A percentile compares a stretch with the other conserved stretches of the same genome.
phyloP scores from a whole-genome alignment of 2,329 filamentous ascomycete genomes.

The Cladosporium cucumerinum region DNA sequence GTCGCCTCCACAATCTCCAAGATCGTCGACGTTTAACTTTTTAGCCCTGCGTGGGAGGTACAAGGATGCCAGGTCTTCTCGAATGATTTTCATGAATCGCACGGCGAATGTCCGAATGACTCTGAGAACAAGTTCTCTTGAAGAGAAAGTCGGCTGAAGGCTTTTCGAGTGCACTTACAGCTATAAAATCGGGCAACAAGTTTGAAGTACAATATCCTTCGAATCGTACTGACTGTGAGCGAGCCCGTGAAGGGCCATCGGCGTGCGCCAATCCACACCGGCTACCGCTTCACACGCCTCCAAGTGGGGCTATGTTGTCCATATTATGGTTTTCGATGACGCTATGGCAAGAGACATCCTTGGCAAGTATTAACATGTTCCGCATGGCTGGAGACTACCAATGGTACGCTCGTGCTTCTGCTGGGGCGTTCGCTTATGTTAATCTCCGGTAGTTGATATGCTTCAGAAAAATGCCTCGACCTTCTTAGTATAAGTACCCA shows the following conservation, averaged over 20 bases:
- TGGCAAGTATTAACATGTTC: background rate
- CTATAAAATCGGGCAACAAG: background rate
- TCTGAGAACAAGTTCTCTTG: background rate
- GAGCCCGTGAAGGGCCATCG: background rate
- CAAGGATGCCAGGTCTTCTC: background rate
- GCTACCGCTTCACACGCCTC: background rate
- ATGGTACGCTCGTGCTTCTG: background rate
- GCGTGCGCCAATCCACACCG: background rate
- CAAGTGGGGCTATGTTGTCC: background rate
- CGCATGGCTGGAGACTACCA: conserved; percentile 6
- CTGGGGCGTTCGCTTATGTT: background rate
- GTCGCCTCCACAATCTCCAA: conserved; percentile 2
- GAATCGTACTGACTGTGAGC: background rate
- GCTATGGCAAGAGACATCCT: background rate
- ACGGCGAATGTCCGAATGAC: background rate
- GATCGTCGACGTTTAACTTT: background rate
- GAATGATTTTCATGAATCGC: background rate
- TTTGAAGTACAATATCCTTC: background rate
- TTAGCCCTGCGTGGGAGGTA: background rate
- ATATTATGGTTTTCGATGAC: conserved; percentile 1
- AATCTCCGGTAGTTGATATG: background rate
- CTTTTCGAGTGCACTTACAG: background rate
- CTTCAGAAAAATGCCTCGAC: background rate
- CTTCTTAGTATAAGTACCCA: background rate
- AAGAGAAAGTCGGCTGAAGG: background rate